Percentiles rank a stretch among this genome's conserved stretches.
phyloP scores from a whole-genome alignment of 2,329 filamentous ascomycete species.

The Magnaporthales sp. region DNA sequence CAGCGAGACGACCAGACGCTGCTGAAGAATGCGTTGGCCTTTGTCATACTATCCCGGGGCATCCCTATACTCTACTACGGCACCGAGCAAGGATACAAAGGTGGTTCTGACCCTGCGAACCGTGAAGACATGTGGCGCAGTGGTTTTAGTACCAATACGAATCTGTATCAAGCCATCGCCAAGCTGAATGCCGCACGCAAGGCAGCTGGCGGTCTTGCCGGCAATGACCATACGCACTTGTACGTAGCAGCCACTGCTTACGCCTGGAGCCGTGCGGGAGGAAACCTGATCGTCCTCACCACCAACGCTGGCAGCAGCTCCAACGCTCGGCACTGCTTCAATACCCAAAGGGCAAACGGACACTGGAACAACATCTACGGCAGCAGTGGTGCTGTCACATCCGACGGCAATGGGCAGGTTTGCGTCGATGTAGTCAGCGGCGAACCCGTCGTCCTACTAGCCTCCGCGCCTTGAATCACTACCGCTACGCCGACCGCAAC shows the following conservation, averaged over 20 bases:
- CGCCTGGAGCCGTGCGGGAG: background rate
- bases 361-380: background rate
- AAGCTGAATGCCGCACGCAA: background rate
- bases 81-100: background rate
- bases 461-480: background rate
- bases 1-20: slow-evolving; percentile 43
- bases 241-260: background rate
- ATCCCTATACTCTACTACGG: background rate
- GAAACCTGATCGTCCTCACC: background rate
- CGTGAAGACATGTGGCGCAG: background rate
- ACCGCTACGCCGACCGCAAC: background rate
- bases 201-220: background rate
- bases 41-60: slow-evolving; percentile 37
- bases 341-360: background rate
- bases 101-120: background rate
- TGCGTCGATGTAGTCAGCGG: background rate
- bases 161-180: background rate
- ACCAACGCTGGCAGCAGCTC: background rate
- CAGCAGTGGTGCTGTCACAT: background rate
- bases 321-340: background rate
- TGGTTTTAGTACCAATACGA: background rate
- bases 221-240: background rate
- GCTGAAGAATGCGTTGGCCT: slow-evolving; percentile 52
- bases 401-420: background rate
- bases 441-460: background rate